Evolutionary conservation across 2,329 filamentous ascomycete species (phyloP).

Genomic region (Cyphellophora attinorum): DNA sequence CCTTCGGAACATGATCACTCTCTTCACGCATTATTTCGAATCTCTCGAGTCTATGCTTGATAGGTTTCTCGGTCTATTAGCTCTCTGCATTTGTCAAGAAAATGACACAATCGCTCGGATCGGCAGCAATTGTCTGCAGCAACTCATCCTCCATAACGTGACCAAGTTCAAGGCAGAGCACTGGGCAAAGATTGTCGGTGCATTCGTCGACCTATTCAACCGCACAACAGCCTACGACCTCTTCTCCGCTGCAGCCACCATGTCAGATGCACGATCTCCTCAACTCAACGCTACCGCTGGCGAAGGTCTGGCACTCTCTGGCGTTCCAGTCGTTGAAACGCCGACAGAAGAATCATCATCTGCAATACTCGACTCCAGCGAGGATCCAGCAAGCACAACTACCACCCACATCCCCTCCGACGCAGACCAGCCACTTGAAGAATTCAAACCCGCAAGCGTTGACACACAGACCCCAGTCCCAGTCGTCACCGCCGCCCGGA

Average conservation of each 20-base stretch:
- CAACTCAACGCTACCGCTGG: conserved; percentile 12
- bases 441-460: conserved; percentile 72
- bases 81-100: conserved; percentile 95
- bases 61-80: conserved; percentile 87
- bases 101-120: conserved; percentile 98
- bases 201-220: conserved; percentile 92
- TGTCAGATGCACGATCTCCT: conserved; percentile 24
- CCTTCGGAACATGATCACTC: conserved; percentile 91
- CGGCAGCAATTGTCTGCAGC: conserved; percentile 94
- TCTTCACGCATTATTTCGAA: conserved; percentile 98
- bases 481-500: conserved; percentile 82
- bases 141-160: conserved; percentile 93
- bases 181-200: conserved; percentile 89
- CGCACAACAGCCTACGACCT: conserved; percentile 90
- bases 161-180: conserved; percentile 78
- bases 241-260: conserved; percentile 67
- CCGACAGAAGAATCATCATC: conserved; percentile 19
- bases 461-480: conserved; percentile 78
- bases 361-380: background rate
- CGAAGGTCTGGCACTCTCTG: conserved; percentile 19
- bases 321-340: conserved; percentile 18
- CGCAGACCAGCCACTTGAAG: conserved; percentile 53
- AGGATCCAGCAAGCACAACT: conserved; percentile 1
- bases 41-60: conserved; percentile 96
- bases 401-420: conserved; percentile 15